Evolutionary conservation across 768 basidiomycete species (phyloP).

Genomic region (Suillus lakei): DNA sequence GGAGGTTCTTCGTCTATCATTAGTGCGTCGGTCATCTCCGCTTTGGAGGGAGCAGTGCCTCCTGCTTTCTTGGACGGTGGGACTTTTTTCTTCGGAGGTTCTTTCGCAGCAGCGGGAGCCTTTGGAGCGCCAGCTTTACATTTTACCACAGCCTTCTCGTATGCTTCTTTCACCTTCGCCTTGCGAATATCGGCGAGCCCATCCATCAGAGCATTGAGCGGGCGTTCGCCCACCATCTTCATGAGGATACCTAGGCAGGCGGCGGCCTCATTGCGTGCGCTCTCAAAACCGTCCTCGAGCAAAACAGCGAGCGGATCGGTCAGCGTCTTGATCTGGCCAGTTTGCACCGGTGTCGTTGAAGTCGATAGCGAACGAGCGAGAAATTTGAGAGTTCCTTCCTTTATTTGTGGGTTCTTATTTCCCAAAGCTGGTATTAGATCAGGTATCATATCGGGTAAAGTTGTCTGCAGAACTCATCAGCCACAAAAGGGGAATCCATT

Average conservation of each 20-base stretch:
- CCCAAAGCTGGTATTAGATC: slow-evolving; percentile 79
- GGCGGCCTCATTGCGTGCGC: slow-evolving; percentile 90
- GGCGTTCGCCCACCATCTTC: slow-evolving; percentile 96
- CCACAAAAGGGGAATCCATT: slow-evolving; percentile 8
- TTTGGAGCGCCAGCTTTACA: slow-evolving; percentile 70
- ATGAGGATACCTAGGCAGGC: slow-evolving; percentile 86
- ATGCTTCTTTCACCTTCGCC: slow-evolving; percentile 92
- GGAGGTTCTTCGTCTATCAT: slow-evolving; percentile 36
- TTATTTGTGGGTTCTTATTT: slow-evolving; percentile 96
- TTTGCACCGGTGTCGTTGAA: slow-evolving; percentile 71
- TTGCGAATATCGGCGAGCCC: slow-evolving; percentile 85
- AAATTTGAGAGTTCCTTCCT: slow-evolving; percentile 91
- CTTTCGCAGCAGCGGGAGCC: slow-evolving; percentile 34
- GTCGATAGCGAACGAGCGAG: slow-evolving; percentile 76
- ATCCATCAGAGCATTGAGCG: slow-evolving; percentile 86
- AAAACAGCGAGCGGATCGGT: slow-evolving; percentile 76
- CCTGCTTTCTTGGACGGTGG: slow-evolving; percentile 30
- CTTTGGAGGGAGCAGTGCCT: slow-evolving; percentile 21
- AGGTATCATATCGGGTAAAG: slow-evolving; percentile 79
- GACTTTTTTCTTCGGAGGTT: slow-evolving; percentile 42
- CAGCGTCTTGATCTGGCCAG: slow-evolving; percentile 79
- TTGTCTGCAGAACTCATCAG: slow-evolving; percentile 54
- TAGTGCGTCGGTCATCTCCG: slow-evolving; percentile 15
- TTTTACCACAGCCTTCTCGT: slow-evolving; percentile 90
- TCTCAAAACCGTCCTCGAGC: slow-evolving; percentile 88